Percentiles rank a stretch among this genome's conserved stretches.
Conservation (phyloP, 2,329 filamentous ascomycete species). For the Thelonectria discophora region DNA sequence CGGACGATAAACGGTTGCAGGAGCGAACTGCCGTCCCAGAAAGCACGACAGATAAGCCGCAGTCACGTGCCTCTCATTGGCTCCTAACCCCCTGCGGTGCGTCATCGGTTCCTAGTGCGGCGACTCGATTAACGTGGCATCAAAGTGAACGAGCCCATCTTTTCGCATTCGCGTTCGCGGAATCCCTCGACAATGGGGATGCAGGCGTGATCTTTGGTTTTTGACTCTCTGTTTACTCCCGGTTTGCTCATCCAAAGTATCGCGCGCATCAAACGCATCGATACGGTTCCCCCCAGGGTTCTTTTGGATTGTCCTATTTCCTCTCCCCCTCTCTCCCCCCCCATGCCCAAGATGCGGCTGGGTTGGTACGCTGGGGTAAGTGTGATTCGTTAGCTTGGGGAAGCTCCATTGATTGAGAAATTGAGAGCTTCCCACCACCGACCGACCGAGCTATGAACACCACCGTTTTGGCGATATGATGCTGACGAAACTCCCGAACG, state of each 20-base stretch:
- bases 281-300: constrained; percentile 14
- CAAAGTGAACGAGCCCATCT: constrained; percentile 29
- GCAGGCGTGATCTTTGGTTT: constrained; percentile 30
- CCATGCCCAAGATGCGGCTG: constrained; percentile 62
- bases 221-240: background rate
- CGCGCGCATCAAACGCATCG: constrained; percentile 5
- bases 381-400: constrained; percentile 30
- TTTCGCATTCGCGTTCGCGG: background rate
- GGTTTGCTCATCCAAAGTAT: constrained; percentile 4
- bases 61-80: constrained; percentile 35
- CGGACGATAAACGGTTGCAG: background rate
- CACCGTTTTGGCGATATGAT: constrained; percentile 1
- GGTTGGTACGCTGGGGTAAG: constrained; percentile 70
- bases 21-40: background rate
- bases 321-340: too few relatives aligned
- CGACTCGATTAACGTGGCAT: constrained; percentile 44
- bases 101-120: constrained; percentile 38
- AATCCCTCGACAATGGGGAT: constrained; percentile 37
- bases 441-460: constrained; percentile 14
- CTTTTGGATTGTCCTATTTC: background rate
- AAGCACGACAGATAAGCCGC: constrained; percentile 12
- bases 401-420: constrained; percentile 27
- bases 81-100: constrained; percentile 33
- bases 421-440: constrained; percentile 24
- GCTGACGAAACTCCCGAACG: constrained; percentile 28